Percentiles rank a stretch among this genome's conserved stretches.
These are phyloP conservation scores for Chimonanthus praecox DNA, from an alignment of 164 flowering plant species.

Conservation along the genomic window DNA sequence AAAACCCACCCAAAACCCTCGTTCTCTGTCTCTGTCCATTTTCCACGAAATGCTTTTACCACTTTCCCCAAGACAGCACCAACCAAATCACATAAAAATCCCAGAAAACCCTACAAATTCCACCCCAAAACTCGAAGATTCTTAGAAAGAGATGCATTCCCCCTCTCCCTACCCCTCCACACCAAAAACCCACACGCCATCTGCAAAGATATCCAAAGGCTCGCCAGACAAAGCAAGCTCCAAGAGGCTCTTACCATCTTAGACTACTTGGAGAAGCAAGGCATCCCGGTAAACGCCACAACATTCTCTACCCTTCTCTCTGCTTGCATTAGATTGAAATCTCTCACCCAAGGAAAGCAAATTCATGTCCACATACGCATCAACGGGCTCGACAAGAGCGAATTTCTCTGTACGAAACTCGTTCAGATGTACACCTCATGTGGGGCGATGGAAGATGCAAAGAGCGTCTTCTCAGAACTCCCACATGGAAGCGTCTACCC, in stretches of 20 bases:
- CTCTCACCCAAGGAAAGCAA: conserved; percentile 33
- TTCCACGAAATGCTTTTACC: background rate
- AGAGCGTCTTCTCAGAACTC: conserved; percentile 40
- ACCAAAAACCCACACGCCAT: conserved; percentile 54
- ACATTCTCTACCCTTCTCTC: conserved; percentile 64
- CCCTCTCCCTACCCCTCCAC: conserved; percentile 52
- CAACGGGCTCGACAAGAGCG: conserved; percentile 61
- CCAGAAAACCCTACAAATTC: background rate
- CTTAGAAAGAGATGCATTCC: conserved; percentile 38
- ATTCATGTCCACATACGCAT: conserved; percentile 50
- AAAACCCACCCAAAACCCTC: conserved; percentile 1
- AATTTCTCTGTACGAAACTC: conserved; percentile 57
- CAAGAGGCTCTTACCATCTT: conserved; percentile 59
- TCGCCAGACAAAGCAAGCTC: conserved; percentile 54
- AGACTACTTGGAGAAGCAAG: conserved; percentile 59
- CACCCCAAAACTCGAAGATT: conserved; percentile 9
- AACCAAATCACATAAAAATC: conserved; percentile 2
- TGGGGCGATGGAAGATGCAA: conserved; percentile 64
- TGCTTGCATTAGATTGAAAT: conserved; percentile 50
- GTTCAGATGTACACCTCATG: conserved; percentile 71
- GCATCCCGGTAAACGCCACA: conserved; percentile 67
- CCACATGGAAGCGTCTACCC: conserved; percentile 43
- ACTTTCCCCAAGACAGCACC: background rate
- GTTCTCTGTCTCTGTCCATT: background rate
- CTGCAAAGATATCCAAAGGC: conserved; percentile 51